phyloP scores from a whole-genome alignment of 2,329 filamentous ascomycete genomes.

The Colletotrichum falcatum region DNA sequence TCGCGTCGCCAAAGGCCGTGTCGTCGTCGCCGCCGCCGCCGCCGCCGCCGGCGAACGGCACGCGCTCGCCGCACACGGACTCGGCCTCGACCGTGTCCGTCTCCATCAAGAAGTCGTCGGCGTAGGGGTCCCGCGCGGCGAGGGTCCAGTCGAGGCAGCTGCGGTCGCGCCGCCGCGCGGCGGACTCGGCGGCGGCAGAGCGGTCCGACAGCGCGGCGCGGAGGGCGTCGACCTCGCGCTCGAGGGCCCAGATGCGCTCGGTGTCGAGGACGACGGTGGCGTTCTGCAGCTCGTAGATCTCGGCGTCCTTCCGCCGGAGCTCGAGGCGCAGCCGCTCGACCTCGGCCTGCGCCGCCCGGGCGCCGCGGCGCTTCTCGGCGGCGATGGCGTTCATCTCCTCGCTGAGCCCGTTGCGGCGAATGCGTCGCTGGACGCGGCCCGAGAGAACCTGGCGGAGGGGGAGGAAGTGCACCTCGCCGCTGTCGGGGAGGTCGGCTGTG shows the following conservation, averaged over 20 bases:
- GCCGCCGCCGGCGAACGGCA: too few relatives aligned
- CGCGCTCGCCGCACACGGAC: constrained; percentile 63
- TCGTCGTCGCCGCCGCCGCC: too few relatives aligned
- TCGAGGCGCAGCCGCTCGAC: constrained; percentile 62
- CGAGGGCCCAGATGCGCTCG: constrained; percentile 56
- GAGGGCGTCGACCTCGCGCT: constrained; percentile 54
- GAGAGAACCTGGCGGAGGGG: constrained; percentile 67
- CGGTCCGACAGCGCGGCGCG: constrained; percentile 49
- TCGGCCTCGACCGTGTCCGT: constrained; percentile 51
- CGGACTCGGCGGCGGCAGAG: constrained; percentile 28
- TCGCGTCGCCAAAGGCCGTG: constrained; percentile 61
- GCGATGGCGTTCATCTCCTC: constrained; percentile 68
- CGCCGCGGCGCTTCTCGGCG: constrained; percentile 57
- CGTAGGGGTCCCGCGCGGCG: constrained; percentile 61
- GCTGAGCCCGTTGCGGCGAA: constrained; percentile 67
- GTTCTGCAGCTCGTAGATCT: constrained; percentile 65
- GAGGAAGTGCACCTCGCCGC: constrained; percentile 58
- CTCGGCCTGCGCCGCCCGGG: constrained; percentile 57
- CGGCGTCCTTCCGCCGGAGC: constrained; percentile 62
- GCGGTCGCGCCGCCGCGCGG: constrained; percentile 42
- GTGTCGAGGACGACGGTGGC: constrained; percentile 63
- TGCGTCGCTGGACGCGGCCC: constrained; percentile 67
- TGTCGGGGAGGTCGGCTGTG: constrained; percentile 43
- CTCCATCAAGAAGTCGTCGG: constrained; percentile 57
- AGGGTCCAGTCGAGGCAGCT: constrained; percentile 63